A percentile compares a stretch with the other conserved stretches of the same genome.
phyloP scores from a whole-genome alignment of 768 basidiomycete species.

The Podaxis carcinomalis region DNA sequence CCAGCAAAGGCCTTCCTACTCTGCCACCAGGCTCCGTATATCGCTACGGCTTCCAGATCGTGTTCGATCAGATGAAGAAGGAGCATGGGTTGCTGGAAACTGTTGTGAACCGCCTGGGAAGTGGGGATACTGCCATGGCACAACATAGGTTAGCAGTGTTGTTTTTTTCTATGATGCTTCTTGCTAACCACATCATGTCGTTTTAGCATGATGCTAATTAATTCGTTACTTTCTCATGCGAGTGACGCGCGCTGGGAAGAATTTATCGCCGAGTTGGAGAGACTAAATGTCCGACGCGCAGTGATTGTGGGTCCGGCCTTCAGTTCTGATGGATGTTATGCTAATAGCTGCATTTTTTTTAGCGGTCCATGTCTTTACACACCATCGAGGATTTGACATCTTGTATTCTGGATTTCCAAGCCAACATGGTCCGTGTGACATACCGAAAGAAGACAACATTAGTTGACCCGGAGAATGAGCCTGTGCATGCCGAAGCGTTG shows the following conservation, averaged over 20 bases:
- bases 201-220: constrained; percentile 82
- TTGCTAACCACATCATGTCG: constrained; percentile 12
- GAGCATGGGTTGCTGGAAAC: constrained; percentile 71
- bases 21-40: constrained; percentile 70
- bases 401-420: constrained; percentile 84
- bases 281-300: constrained; percentile 73
- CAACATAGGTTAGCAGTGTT: constrained; percentile 60
- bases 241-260: constrained; percentile 75
- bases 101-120: constrained; percentile 75
- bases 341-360: constrained; percentile 5
- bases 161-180: not conserved
- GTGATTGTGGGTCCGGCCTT: constrained; percentile 59
- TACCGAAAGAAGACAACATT: constrained; percentile 78
- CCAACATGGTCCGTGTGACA: constrained; percentile 74
- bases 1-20: constrained; percentile 50
- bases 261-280: constrained; percentile 71
- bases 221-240: constrained; percentile 78
- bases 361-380: constrained; percentile 83
- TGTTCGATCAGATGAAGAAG: constrained; percentile 79
- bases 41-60: constrained; percentile 78
- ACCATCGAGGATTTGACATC: constrained; percentile 80
- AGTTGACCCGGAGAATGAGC: constrained; percentile 66
- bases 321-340: not conserved
- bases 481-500: constrained; percentile 51
- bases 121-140: constrained; percentile 82